phyloP scores from a whole-genome alignment of 192 early-diverging fungal genomes.

The Diversispora epigaea region DNA sequence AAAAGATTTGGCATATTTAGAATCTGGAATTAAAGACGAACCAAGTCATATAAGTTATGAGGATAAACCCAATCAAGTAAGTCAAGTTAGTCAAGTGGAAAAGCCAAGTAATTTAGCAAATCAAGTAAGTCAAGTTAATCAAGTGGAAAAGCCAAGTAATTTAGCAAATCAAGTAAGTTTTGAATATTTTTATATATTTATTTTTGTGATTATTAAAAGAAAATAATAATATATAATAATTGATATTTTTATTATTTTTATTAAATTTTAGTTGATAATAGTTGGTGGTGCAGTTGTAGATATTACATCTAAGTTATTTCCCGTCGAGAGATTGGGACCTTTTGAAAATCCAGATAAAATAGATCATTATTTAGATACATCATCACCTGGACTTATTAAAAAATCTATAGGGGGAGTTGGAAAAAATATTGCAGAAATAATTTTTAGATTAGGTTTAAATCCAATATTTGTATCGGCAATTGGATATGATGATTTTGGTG shows the following conservation, averaged over 20 bases:
- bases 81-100: too few relatives aligned
- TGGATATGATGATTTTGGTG: slow-evolving; percentile 71
- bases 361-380: slow-evolving; percentile 50
- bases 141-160: too few relatives aligned
- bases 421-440: slow-evolving; percentile 86
- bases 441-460: slow-evolving; percentile 59
- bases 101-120: too few relatives aligned
- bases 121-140: too few relatives aligned
- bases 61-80: too few relatives aligned
- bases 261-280: slow-evolving; percentile 61
- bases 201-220: too few relatives aligned
- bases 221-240: too few relatives aligned
- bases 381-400: slow-evolving; percentile 67
- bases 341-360: too few relatives aligned
- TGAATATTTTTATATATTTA: too few relatives aligned
- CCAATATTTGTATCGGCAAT: slow-evolving; percentile 67
- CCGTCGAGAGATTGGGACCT: background rate
- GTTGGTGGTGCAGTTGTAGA: slow-evolving; percentile 88
- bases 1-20: slow-evolving; percentile 40
- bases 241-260: too few relatives aligned
- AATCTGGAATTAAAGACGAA: background rate
- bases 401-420: slow-evolving; percentile 86
- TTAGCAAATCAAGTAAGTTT: too few relatives aligned
- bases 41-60: background rate
- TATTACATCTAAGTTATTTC: slow-evolving; percentile 61